Conservation (phyloP, 176 grass and related monocot genomes). For the Metroxylon sagu region DNA sequence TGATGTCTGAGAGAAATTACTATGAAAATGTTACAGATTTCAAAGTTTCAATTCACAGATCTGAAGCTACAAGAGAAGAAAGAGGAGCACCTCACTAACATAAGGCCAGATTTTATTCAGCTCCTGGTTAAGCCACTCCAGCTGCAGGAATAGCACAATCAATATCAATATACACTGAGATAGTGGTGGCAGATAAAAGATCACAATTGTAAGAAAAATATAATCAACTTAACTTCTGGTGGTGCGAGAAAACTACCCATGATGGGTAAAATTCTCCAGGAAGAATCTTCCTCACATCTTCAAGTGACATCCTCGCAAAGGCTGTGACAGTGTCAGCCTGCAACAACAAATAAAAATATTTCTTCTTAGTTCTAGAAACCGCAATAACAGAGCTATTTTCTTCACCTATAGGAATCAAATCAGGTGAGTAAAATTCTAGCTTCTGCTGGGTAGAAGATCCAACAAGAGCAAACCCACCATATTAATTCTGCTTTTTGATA, state of each 20-base stretch:
- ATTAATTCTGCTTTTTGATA: too few species aligned
- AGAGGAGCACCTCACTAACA: slow-evolving; percentile 53
- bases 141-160: slow-evolving; percentile 32
- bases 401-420: too few species aligned
- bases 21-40: not conserved
- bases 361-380: too few species aligned
- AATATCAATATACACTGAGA: slow-evolving; percentile 30
- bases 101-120: slow-evolving; percentile 86
- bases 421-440: too few species aligned
- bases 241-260: slow-evolving; percentile 82
- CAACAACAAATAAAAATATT: not conserved
- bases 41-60: slow-evolving; percentile 8
- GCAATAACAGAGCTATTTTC: too few species aligned
- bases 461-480: too few species aligned
- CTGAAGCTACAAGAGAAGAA: slow-evolving; percentile 10
- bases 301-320: slow-evolving; percentile 63
- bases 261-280: slow-evolving; percentile 76
- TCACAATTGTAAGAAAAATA: not conserved
- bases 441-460: too few species aligned
- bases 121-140: slow-evolving; percentile 86
- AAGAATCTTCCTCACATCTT: slow-evolving; percentile 69
- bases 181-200: slow-evolving; percentile 2
- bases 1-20: too few species aligned
- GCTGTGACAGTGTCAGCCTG: slow-evolving; percentile 51
- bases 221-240: slow-evolving; percentile 71